Conservation (phyloP, 306 rosid genomes). For the Corylus americana region DNA sequence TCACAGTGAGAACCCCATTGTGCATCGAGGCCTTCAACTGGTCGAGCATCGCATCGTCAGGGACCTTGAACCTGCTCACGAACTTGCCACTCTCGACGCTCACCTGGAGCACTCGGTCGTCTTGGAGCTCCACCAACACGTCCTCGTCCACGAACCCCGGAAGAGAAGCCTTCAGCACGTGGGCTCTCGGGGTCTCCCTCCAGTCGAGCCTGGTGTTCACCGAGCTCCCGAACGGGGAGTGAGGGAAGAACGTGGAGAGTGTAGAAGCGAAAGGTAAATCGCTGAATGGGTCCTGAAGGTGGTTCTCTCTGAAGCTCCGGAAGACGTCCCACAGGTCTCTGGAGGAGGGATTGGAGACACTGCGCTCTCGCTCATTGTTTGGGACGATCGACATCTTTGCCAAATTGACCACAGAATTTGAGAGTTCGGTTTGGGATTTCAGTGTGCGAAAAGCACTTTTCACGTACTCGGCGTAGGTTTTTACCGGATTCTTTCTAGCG, state of each 20-base stretch:
- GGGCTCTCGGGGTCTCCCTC: conserved; percentile 52
- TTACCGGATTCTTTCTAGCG: neutral
- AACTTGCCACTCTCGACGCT: conserved; percentile 78
- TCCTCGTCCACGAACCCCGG: conserved; percentile 65
- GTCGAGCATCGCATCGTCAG: conserved; percentile 50
- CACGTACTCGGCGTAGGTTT: neutral
- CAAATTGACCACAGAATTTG: neutral
- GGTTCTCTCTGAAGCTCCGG: neutral
- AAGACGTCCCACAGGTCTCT: conserved; percentile 16
- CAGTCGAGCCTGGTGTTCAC: conserved; percentile 65
- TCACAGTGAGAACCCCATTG: conserved; percentile 54
- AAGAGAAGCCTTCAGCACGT: conserved; percentile 53
- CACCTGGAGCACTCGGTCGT: conserved; percentile 72
- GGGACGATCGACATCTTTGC: conserved; percentile 66
- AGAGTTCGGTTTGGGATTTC: neutral
- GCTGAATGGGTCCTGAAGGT: conserved; percentile 49
- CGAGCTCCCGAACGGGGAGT: conserved; percentile 31
- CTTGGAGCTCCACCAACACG: conserved; percentile 76
- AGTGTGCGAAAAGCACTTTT: neutral
- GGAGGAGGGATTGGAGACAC: neutral
- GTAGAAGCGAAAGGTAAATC: conserved; percentile 45
- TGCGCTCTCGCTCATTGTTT: conserved; percentile 19
- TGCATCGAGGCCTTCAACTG: conserved; percentile 59
- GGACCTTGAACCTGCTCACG: conserved; percentile 64
- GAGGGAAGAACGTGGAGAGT: conserved; percentile 40